Base-by-base conservation (phyloP, 306 rosid genomes). In the Potentilla sterilis region DNA sequence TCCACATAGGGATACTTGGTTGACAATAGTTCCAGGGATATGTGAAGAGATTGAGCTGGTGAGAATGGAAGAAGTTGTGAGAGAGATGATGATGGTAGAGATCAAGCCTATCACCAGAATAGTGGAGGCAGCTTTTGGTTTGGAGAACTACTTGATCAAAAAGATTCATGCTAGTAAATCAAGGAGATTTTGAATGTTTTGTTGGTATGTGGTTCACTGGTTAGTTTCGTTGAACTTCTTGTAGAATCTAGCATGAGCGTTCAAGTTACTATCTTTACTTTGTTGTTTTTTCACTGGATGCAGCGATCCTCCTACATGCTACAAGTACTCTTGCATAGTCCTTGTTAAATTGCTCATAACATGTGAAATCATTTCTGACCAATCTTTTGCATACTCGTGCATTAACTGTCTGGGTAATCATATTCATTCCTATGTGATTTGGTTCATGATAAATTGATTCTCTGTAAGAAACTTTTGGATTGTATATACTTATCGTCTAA, bases 1-100 rank as follows among this genome's bases (percentile, higher is more conserved):
- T 75, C 97, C 95, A 82, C 97, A 86, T 81, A 9, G 9, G 6
- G 87, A 88, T 66, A 88, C 89, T 68, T 94, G 95, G 98, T 71
- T 79, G 62, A 78, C 77, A 55, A 18, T 94, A 22, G 58, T 88
- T 67, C 86, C 87, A 75, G 69, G 90, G 70, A 77, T 88, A 42
- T 90, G 90, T 72, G 96, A 94, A 59, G 90, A 24, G 69, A 87
- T 79, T 7, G 96, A 83, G 67, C 67, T 62, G 13, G 88, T 40
- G 63, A 84, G 67, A 59, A 54, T 75, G 41, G 69, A 68, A 68
- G 80, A 81, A 18, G 69, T 83, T 77, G 63, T 85, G 78, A 88
- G 84, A 49, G 84, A 83, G 64, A 41, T 87, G 80, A 81, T 85
- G 69, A 88, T 72, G 84, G 70, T 85, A 67, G 87, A 93, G 81